These are phyloP conservation scores for Trypanosoma grayi DNA, from an alignment of 208 protist genomes.

Conservation along the genomic window DNA sequence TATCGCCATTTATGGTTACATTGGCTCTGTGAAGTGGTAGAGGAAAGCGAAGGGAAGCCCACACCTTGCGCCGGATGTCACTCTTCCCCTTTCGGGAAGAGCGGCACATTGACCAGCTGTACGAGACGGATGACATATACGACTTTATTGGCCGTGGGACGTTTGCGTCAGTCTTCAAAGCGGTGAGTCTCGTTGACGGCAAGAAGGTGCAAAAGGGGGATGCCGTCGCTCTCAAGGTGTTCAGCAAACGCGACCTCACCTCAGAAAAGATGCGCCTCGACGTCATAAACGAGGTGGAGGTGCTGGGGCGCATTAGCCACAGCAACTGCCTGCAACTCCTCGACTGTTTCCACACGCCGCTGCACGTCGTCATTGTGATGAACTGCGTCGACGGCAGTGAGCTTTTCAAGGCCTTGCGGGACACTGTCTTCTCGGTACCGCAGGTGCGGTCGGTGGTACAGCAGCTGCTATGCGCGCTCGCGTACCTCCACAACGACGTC, in stretches of 20 bases:
- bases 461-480: constrained; percentile 72
- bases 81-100: constrained; percentile 62
- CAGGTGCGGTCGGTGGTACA: constrained; percentile 60
- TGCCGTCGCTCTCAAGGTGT: constrained; percentile 79
- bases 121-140: constrained; percentile 75
- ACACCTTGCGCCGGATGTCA: constrained; percentile 23
- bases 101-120: constrained; percentile 54
- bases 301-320: constrained; percentile 58
- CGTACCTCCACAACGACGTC: constrained; percentile 75
- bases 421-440: constrained; percentile 53
- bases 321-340: constrained; percentile 67
- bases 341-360: constrained; percentile 72
- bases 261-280: constrained; percentile 66
- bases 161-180: constrained; percentile 81
- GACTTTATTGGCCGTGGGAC: constrained; percentile 84
- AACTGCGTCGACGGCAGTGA: constrained; percentile 78
- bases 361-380: constrained; percentile 85
- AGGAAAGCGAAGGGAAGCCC: constrained; percentile 9
- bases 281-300: constrained; percentile 81
- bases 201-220: constrained; percentile 37
- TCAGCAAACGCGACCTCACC: constrained; percentile 64
- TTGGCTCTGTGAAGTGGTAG: too few species aligned
- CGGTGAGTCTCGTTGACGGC: constrained; percentile 38
- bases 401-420: constrained; percentile 64
- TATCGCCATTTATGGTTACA: background rate